Evolutionary conservation across 2,329 filamentous ascomycete genomes (phyloP), one percentile per base, ranked within the genome.

Genomic region (Pleoardoris graminearum): DNA sequence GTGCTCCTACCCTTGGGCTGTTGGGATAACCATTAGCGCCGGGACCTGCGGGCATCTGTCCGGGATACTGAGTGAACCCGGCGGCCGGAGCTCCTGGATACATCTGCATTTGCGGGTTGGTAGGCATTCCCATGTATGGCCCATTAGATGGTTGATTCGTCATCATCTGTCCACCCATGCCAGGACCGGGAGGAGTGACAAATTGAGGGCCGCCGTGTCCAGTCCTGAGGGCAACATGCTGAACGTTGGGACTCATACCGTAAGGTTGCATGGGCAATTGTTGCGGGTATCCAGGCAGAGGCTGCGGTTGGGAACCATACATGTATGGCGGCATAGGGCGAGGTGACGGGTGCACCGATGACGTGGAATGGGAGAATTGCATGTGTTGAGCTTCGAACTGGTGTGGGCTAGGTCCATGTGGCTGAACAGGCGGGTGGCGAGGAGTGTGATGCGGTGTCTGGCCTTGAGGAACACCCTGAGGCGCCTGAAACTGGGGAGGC

Each of bases 301-400:
- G 71, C 43, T 86, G 86, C 48, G 82, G 83, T 11, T 84, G 82
- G 2, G 82, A 83, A 17, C 84, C 83, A 61, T 91, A 92, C 71
- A 90, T 84, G 25, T 86, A 84, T 14, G 85, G 82, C 58, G 86
- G 87, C 46, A 85, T 82, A 62, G 91, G 82, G 45, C 91, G 85
- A 43, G 93, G 91, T 14, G 92, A 96, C 7, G 90, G 88, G 71
- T 91, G 94, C 2, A 80, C 73, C 2, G 91, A 90, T 64, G 92
- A 91, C 3, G 86, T 86, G 21, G 89, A 91, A 60, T 87, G 91
- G 6, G 89, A 90, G 76, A 94, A 89, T 61, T 85, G 83, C 89
- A 97, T 96, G 46, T 91, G 85, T 67, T 92, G 90, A 53, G 91
- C 89, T 61, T 96, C 92, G 61, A 86, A 85, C 53, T 85, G 86